Evolutionary conservation across 148 eudicot species (phyloP), one percentile per base, ranked within the genome.

Genomic region (Rhododendron simsii): DNA sequence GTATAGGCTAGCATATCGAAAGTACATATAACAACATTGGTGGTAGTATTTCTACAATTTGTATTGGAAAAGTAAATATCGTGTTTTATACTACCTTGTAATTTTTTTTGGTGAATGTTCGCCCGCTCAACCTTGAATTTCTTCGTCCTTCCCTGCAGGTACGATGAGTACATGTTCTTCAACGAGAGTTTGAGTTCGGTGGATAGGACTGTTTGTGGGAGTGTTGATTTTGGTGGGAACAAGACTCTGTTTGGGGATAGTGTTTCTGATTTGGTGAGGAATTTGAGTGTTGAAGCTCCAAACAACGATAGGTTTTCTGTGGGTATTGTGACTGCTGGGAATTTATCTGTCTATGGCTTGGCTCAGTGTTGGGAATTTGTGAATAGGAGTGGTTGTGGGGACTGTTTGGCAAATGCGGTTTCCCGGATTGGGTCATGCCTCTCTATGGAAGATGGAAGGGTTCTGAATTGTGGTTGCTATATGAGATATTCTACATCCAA

Each of bases 331-430:
- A 75, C 74, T 45, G 77, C 74, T 73, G 80, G 78, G 80, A 87
- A 89, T 85, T 73, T 83, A 83, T 78, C 89, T 12, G 92, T 91
- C 80, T 92, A 85, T 77, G 94, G 91, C 74, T 77, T 92, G 90
- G 95, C 92, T 47, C 89, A 93, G 84, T 93, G 95, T 80, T 92
- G 94, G 94, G 86, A 88, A 74, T 83, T 79, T 86, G 87, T 92
- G 61, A 92, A 84, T 45, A 50, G 82, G 44, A 91, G 86, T 85
- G 88, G 65, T 79, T 93, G 95, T 85, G 55, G 37, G 76, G n/a
- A 57, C 23, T 92, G 95, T 87, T 89, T 93, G 87, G 86, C 63
- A 48, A 61, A 87, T 50, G 87, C 92, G 1, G 86, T 82, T 18
- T 53, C 85, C 5, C 83, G 44, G 55, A 83, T 92, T 12, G 78